Evolutionary conservation across 305 asterid species (phyloP).

Genomic region (Fraxinus platypoda): DNA sequence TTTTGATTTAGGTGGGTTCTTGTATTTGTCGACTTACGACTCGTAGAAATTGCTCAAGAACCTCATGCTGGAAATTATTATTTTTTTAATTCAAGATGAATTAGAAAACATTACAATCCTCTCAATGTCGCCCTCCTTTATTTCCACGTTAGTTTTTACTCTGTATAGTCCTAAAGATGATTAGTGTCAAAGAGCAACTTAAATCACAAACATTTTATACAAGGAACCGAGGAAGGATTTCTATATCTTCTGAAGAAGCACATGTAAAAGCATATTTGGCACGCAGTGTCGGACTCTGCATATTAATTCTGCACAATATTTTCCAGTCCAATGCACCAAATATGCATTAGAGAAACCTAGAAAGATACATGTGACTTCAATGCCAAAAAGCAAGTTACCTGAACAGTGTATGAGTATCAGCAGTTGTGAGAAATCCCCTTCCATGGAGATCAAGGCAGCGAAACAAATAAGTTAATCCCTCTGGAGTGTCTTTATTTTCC

Average conservation of each 20-base stretch:
- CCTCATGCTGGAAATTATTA: not conserved
- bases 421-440: constrained; percentile 50
- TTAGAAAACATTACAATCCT: not conserved
- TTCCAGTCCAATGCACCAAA: not conserved
- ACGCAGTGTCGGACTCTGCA: not conserved
- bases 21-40: not conserved
- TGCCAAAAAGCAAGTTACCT: constrained; percentile 28
- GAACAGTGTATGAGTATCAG: constrained; percentile 53
- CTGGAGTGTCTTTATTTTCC: constrained; percentile 56
- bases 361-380: not conserved
- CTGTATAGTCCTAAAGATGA: not conserved
- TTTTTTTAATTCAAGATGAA: not conserved
- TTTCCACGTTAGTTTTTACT: not conserved
- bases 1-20: not conserved
- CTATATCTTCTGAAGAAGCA: not conserved
- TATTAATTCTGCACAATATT: not conserved
- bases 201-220: not conserved
- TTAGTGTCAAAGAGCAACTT: not conserved
- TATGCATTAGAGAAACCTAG: not conserved
- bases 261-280: not conserved
- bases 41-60: not conserved
- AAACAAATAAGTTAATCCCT: constrained; percentile 53
- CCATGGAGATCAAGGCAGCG: constrained; percentile 57
- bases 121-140: not conserved
- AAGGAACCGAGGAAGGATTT: not conserved